Percentiles rank a stretch among this genome's conserved stretches.
These are phyloP conservation scores for Mycena vitilis DNA, from an alignment of 768 basidiomycete species.

Conservation along the genomic window DNA sequence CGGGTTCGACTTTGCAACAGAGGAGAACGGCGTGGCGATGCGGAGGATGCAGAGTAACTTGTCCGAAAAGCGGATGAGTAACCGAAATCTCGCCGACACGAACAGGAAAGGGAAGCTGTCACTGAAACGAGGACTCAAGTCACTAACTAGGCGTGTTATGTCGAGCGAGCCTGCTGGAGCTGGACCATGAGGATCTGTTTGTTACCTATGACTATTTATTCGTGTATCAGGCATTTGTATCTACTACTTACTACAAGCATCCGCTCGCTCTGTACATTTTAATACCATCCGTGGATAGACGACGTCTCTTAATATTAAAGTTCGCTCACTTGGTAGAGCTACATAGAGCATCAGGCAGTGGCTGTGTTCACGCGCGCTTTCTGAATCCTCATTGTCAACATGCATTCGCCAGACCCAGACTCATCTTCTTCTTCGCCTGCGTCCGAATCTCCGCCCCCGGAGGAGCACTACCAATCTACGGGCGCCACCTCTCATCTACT, in stretches of 20 bases:
- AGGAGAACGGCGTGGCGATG: constrained; percentile 90
- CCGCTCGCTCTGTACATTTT: not conserved
- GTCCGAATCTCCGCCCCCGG: constrained; percentile 56
- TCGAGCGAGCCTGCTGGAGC: constrained; percentile 18
- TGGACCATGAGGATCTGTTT: not conserved
- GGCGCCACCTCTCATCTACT: constrained; percentile 37
- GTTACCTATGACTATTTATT: constrained; percentile 31
- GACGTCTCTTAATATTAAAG: no score
- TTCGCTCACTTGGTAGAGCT: no score
- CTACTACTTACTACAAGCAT: constrained; percentile 10
- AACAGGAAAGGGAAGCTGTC: constrained; percentile 31
- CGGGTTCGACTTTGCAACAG: constrained; percentile 90
- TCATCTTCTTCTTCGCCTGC: constrained; percentile 58
- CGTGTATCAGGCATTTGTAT: constrained; percentile 34
- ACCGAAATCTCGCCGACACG: constrained; percentile 25
- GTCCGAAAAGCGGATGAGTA: constrained; percentile 67
- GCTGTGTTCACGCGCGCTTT: constrained; percentile 2
- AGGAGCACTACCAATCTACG: constrained; percentile 47
- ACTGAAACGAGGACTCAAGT: constrained; percentile 28
- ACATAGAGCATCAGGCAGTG: not conserved
- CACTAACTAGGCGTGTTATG: constrained; percentile 26
- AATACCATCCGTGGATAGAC: no score
- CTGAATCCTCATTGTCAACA: constrained; percentile 2
- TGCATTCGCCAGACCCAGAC: constrained; percentile 51
- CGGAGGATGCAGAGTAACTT: constrained; percentile 85